Evolutionary conservation across 1,284 basidiomycete genomes (phyloP).

Genomic region (Ustilago bromivora): DNA sequence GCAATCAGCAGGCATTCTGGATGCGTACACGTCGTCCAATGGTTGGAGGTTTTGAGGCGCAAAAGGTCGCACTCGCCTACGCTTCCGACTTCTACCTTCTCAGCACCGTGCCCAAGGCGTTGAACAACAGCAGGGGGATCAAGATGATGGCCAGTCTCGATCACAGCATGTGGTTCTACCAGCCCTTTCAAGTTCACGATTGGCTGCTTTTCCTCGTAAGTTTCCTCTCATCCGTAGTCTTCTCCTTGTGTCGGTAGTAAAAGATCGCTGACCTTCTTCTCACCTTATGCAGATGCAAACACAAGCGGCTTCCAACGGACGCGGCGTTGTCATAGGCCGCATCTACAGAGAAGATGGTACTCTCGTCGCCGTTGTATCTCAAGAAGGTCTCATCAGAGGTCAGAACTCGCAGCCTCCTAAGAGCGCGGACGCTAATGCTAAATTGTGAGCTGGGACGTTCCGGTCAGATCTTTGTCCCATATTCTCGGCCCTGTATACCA

Average conservation of each 20-base stretch:
- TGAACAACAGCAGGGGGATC: conserved; percentile 46
- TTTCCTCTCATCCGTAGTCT: neutral
- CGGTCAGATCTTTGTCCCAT: neutral
- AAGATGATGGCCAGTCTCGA: conserved; percentile 68
- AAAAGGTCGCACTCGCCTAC: conserved; percentile 65
- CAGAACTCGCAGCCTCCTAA: conserved; percentile 12
- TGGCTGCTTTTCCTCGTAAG: conserved; percentile 65
- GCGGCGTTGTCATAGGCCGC: conserved; percentile 62
- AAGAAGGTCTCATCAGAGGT: conserved; percentile 54
- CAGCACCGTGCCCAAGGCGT: conserved; percentile 61
- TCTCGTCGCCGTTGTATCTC: conserved; percentile 61
- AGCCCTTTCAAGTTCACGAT: conserved; percentile 61
- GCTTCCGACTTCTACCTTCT: conserved; percentile 63
- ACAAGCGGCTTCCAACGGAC: conserved; percentile 63
- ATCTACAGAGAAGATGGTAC: conserved; percentile 65
- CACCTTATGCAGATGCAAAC: conserved; percentile 57
- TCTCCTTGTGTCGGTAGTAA: neutral
- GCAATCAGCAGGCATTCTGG: conserved; percentile 67
- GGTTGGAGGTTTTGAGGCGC: conserved; percentile 50
- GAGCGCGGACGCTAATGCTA: conserved; percentile 14
- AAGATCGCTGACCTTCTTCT: conserved; percentile 2
- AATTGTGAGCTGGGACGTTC: conserved; percentile 18
- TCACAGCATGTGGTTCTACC: conserved; percentile 68
- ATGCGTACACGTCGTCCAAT: conserved; percentile 57
- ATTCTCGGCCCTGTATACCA: conserved; percentile 8